Evolutionary conservation across 1,284 basidiomycete genomes (phyloP).

Genomic region (Fomitopsis palustris): DNA sequence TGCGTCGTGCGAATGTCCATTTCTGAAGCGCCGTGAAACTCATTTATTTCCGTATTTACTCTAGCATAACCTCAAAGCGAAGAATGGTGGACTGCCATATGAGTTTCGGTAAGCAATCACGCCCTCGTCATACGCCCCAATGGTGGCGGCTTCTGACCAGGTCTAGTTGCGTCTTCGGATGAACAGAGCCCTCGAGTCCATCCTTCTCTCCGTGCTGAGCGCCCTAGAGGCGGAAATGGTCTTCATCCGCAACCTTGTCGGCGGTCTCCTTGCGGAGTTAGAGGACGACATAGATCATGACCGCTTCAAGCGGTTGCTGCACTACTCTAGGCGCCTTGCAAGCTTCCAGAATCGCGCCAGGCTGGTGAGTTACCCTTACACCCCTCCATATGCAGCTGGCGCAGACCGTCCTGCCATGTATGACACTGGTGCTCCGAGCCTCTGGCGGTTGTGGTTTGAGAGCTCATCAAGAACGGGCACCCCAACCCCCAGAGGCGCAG

Average conservation of each 20-base stretch:
- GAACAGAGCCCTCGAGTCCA: conserved; percentile 82
- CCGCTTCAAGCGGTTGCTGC: conserved; percentile 84
- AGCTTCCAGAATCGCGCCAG: conserved; percentile 88
- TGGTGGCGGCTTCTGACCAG: conserved; percentile 15
- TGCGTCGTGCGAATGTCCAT: conserved; percentile 24
- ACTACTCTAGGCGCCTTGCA: conserved; percentile 84
- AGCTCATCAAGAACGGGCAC: not conserved
- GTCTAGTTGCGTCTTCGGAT: conserved; percentile 14
- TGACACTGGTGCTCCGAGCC: conserved; percentile 1
- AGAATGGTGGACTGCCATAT: conserved; percentile 69
- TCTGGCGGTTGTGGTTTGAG: not conserved
- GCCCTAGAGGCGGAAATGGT: conserved; percentile 93
- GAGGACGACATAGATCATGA: conserved; percentile 94
- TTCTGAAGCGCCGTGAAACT: not conserved
- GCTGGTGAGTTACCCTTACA: conserved; percentile 42
- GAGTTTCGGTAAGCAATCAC: conserved; percentile 73
- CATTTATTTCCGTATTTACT: conserved; percentile 7
- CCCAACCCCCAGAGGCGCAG: not conserved
- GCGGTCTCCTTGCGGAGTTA: conserved; percentile 84
- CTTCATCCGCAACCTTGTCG: conserved; percentile 84
- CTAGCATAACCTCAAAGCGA: conserved; percentile 79
- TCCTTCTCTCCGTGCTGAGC: conserved; percentile 83
- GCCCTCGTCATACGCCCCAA: conserved; percentile 4
- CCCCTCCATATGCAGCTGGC: not conserved
- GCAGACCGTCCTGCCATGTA: conserved; percentile 12